Percentiles rank a stretch among this genome's conserved stretches.
Conservation (phyloP, 2,329 filamentous ascomycete species). For the Aspergillus ochraceoroseus region DNA sequence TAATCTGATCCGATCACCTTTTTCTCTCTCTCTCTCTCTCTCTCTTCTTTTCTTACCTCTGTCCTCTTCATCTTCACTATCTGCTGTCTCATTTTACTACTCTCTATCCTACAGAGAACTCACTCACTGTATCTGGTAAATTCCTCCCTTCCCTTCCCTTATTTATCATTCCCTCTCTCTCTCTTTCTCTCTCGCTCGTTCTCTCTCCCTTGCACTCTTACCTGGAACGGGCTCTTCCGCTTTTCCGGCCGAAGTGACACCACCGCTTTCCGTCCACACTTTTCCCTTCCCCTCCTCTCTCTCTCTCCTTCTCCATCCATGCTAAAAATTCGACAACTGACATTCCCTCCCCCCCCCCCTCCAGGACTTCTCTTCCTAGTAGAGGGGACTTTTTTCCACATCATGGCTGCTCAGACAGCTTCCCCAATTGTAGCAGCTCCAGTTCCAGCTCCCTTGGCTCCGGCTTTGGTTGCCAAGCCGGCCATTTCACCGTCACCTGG, state of each 20-base stretch:
- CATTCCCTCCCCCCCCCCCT: no score
- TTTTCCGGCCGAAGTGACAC: conserved; percentile 32
- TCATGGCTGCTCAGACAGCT: conserved; percentile 33
- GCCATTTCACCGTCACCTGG: conserved; percentile 38
- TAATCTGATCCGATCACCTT: conserved; percentile 32
- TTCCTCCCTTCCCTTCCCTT: no score
- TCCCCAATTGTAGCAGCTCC: conserved; percentile 39
- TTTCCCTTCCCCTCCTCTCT: no score
- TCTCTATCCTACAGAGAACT: no score
- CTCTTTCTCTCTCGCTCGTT: conserved; percentile 4
- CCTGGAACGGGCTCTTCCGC: conserved; percentile 34
- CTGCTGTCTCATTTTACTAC: no score
- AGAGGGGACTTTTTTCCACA: conserved; percentile 8
- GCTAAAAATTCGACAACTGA: conserved; percentile 26
- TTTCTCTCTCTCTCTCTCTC: conserved; percentile 15
- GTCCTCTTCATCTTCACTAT: conserved; percentile 3
- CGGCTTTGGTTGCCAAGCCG: conserved; percentile 39
- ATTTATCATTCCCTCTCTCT: background rate
- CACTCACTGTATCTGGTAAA: no score
- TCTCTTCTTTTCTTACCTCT: conserved; percentile 10
- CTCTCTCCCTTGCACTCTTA: conserved; percentile 9
- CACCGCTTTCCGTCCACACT: conserved; percentile 21
- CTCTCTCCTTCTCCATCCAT: conserved; percentile 18
- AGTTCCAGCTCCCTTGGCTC: conserved; percentile 36
- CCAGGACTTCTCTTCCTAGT: conserved; percentile 13